Evolutionary conservation across 176 grass and related monocot genomes (phyloP).

Genomic region (Ensete glaucum): DNA sequence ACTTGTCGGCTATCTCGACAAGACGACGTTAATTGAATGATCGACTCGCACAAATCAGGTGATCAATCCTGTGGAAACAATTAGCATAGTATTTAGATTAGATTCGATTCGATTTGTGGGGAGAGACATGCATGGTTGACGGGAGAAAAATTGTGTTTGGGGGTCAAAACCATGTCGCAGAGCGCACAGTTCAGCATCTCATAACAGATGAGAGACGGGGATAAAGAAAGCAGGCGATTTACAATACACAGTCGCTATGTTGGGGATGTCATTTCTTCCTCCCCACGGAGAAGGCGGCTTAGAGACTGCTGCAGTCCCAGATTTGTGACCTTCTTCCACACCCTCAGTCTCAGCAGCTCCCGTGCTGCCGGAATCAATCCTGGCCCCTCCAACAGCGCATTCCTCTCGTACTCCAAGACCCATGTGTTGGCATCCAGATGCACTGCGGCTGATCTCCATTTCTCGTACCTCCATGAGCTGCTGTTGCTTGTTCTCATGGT

Average conservation of each 20-base stretch:
- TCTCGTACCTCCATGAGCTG: conserved; percentile 51
- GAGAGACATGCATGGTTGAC: no score
- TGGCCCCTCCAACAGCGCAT: conserved; percentile 48
- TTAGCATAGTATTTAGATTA: no score
- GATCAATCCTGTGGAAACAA: no score
- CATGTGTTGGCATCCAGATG: conserved; percentile 56
- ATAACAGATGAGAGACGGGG: background rate
- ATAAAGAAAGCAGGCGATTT: background rate
- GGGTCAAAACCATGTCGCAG: background rate
- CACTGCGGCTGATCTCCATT: conserved; percentile 33
- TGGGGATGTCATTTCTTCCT: background rate
- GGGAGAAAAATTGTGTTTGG: no score
- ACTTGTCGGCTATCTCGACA: no score
- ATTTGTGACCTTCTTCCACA: conserved; percentile 24
- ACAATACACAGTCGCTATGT: background rate
- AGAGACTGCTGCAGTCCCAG: background rate
- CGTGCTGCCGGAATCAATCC: conserved; percentile 44
- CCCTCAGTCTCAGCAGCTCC: conserved; percentile 36
- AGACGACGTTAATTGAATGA: no score
- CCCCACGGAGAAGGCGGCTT: background rate
- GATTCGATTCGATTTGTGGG: no score
- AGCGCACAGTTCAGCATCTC: background rate
- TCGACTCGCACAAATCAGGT: no score
- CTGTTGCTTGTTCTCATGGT: conserved; percentile 44
- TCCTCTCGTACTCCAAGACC: conserved; percentile 75